Evolutionary conservation across 2,329 filamentous ascomycete species (phyloP).

Genomic region (Botrytis cinerea): DNA sequence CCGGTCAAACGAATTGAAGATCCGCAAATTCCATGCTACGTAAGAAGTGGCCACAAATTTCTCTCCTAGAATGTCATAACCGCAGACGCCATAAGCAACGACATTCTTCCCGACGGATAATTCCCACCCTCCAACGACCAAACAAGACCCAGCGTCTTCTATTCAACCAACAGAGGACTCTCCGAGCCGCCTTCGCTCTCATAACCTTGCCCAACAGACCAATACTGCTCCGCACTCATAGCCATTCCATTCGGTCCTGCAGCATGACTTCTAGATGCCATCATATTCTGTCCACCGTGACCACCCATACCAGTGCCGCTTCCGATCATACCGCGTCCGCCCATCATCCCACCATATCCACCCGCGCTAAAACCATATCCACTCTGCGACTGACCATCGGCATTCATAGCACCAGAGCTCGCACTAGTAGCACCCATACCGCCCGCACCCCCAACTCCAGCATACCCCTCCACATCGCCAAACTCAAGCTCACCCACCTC

Average conservation of each 20-base stretch:
- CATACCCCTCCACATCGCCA: constrained; percentile 3
- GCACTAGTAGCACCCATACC: not conserved
- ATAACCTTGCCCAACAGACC: not conserved
- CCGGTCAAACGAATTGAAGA: not conserved
- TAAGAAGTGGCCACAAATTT: not conserved
- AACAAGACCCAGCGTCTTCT: not conserved
- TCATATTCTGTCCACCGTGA: not conserved
- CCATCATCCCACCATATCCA: not conserved
- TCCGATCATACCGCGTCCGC: not conserved
- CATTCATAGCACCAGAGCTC: not conserved
- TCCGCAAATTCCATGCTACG: no score
- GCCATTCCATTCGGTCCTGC: not conserved
- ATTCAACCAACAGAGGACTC: constrained; percentile 32
- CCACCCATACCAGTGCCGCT: not conserved
- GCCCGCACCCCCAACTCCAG: not conserved
- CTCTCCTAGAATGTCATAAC: not conserved
- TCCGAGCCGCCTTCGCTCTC: constrained; percentile 29
- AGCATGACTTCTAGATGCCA: not conserved
- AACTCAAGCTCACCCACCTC: not conserved
- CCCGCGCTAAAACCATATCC: not conserved
- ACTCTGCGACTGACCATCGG: not conserved
- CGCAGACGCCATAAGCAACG: not conserved
- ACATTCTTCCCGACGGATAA: no score
- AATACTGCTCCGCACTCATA: not conserved
- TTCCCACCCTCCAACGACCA: not conserved